These are phyloP conservation scores for Brasilioporus rufonigricans DNA, from an alignment of 768 basidiomycete species.

Conservation along the genomic window DNA sequence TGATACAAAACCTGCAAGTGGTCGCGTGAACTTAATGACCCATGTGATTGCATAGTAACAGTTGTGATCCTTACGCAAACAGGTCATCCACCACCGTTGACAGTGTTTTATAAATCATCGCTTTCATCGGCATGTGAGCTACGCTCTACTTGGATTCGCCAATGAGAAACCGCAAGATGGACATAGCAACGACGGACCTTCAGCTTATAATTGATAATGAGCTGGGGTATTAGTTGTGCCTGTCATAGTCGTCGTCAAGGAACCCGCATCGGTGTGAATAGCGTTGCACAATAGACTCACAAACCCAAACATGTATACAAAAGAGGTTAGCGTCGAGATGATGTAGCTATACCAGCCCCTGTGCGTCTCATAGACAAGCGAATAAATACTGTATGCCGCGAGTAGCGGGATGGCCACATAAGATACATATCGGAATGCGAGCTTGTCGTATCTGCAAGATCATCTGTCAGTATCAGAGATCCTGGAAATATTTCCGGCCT, in stretches of 20 bases:
- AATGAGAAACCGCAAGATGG: slow-evolving; percentile 7
- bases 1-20: slow-evolving; percentile 79
- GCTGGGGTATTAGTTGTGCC: slow-evolving; percentile 83
- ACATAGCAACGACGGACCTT: slow-evolving; percentile 52
- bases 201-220: slow-evolving; percentile 97
- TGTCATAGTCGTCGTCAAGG: slow-evolving; percentile 31
- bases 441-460: slow-evolving; percentile 69
- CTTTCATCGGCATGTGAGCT: slow-evolving; percentile 98
- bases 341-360: slow-evolving; percentile 96
- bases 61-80: slow-evolving; percentile 61
- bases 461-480: slow-evolving; percentile 4
- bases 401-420: slow-evolving; percentile 85
- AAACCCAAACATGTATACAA: slow-evolving; percentile 97
- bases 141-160: slow-evolving; percentile 59
- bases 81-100: slow-evolving; percentile 92
- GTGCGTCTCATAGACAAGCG: slow-evolving; percentile 79
- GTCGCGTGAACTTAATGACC: slow-evolving; percentile 14
- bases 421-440: slow-evolving; percentile 94
- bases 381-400: slow-evolving; percentile 74
- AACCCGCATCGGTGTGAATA: not conserved
- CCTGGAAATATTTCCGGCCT: slow-evolving; percentile 20
- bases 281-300: slow-evolving; percentile 49
- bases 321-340: slow-evolving; percentile 89
- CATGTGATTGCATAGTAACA: slow-evolving; percentile 15
- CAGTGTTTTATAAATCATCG: slow-evolving; percentile 94